Evolutionary conservation across 139 green algal species (phyloP).

Genomic region (Coelastrella sp.): DNA sequence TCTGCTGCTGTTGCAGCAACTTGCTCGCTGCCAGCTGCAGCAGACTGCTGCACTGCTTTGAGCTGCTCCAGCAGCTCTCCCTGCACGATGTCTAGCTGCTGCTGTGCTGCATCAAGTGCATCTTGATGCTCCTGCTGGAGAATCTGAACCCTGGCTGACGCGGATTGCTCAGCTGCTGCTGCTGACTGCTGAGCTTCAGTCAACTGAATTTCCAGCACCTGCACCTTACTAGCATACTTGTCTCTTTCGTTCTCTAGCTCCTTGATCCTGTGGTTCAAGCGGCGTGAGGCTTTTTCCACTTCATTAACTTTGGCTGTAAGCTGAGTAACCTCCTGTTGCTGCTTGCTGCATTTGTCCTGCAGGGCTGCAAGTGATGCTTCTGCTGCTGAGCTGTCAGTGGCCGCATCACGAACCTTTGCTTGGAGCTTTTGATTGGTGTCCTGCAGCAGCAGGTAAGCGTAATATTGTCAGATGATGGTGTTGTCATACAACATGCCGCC

Average conservation of each 20-base stretch:
- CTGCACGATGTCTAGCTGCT: background rate
- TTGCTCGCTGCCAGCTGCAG: conserved; percentile 34
- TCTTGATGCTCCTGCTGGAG: conserved; percentile 20
- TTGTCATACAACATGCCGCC: too few relatives aligned
- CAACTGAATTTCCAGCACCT: conserved; percentile 23
- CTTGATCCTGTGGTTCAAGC: background rate
- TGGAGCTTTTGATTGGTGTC: conserved; percentile 51
- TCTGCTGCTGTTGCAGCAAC: conserved; percentile 42
- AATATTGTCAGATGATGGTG: background rate
- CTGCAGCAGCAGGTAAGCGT: conserved; percentile 43
- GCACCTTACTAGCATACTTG: background rate
- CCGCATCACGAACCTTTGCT: conserved; percentile 38
- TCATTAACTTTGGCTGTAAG: background rate
- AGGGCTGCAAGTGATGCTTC: conserved; percentile 59
- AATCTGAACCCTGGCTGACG: background rate
- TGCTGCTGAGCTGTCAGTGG: conserved; percentile 48
- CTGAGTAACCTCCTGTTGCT: conserved; percentile 51
- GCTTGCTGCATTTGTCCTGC: conserved; percentile 59
- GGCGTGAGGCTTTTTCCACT: background rate
- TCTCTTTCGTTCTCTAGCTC: conserved; percentile 29
- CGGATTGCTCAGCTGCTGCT: background rate
- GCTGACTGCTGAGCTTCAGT: conserved; percentile 9
- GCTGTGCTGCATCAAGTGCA: background rate
- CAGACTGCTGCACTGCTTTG: conserved; percentile 46
- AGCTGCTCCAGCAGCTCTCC: conserved; percentile 50